Base-by-base conservation (phyloP, 2,329 filamentous ascomycete genomes). In the Exserohilum rostratum region DNA sequence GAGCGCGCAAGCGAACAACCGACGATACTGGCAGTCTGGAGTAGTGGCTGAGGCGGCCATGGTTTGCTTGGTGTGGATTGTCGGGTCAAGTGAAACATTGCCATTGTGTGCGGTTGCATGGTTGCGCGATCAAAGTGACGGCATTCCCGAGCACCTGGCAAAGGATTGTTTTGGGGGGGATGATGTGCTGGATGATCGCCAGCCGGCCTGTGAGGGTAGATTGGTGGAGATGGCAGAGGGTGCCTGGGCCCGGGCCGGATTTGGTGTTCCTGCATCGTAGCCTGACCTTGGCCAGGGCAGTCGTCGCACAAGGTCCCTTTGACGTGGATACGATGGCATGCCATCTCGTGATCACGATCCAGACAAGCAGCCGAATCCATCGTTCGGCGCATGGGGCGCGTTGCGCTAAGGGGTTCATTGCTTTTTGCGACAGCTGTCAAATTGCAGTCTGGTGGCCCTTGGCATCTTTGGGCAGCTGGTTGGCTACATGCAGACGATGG, bases 381-480 rank as follows among this genome's bases (percentile, higher is more conserved):
- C 50, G 50, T 53, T 50, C 45, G 46, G 46, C 55, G 51, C 42
- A 43, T 56, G 59, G 55, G 58, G 57, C 53, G 54, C 52, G 58
- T 46, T 38, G 53, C 51, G 59, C 52, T 53, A 55, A 45, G 35
- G 29, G 35, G 50, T 42, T 50, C 44, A 37, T 38, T 57, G 50
- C 50, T 49, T 57, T 54, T 53, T 47, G 39, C 30, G 37, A 42
- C 50, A 43, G 50, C 54, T 57, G 54, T 57, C 54, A 50, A 50
- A 45, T 53, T 40, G 29, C 33, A 31, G 43, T 45, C 35, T 34
- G 39, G 31, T 29, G 27, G 40, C 51, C 27, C 46, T 39, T 50
- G 51, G 51, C 51, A 18, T 6, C 20, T 30, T 29, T 44, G 40
- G 42, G 35, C 39, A 49, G 46, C 40, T 33, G 33, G 31, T 46